These are phyloP conservation scores for Didymella segeticola DNA, from an alignment of 2,329 filamentous ascomycete species.

Conservation along the genomic window DNA sequence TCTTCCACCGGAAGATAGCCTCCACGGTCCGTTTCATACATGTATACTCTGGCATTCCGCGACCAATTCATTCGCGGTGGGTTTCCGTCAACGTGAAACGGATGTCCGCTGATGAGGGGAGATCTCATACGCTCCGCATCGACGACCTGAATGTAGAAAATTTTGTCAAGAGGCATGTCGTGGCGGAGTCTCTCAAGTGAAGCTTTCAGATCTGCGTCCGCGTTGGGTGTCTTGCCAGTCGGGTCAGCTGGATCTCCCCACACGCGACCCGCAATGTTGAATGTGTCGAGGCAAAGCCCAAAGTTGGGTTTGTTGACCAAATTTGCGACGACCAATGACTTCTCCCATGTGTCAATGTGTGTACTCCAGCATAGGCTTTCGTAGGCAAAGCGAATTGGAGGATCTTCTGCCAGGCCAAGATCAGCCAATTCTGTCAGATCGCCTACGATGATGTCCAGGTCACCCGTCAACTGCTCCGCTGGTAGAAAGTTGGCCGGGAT, in stretches of 20 bases:
- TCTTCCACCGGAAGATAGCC: slow-evolving; percentile 2
- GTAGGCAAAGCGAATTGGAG: slow-evolving; percentile 1
- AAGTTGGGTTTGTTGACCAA: slow-evolving; percentile 7
- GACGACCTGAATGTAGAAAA: slow-evolving; percentile 14
- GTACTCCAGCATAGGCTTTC: slow-evolving; percentile 12
- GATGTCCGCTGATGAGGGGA: neutral
- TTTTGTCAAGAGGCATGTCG: slow-evolving; percentile 4
- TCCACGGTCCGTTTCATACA: slow-evolving; percentile 2
- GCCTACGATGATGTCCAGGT: slow-evolving; percentile 4
- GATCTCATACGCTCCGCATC: slow-evolving; percentile 1
- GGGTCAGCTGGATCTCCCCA: neutral
- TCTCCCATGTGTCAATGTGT: slow-evolving; percentile 11
- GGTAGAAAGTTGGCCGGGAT: slow-evolving; percentile 14
- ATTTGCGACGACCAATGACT: slow-evolving; percentile 3
- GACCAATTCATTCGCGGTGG: slow-evolving; percentile 1
- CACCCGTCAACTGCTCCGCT: slow-evolving; percentile 2
- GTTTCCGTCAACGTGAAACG: slow-evolving; percentile 3
- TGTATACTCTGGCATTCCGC: neutral
- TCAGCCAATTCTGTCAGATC: neutral
- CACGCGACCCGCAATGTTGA: neutral
- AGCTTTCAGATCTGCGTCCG: slow-evolving; percentile 6
- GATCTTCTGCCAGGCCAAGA: neutral
- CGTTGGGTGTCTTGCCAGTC: slow-evolving; percentile 11
- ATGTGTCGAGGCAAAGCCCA: slow-evolving; percentile 11
- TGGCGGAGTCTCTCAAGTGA: slow-evolving; percentile 1